Base-by-base conservation (phyloP, 306 rosid species). In the Hippophae gyantsensis region DNA sequence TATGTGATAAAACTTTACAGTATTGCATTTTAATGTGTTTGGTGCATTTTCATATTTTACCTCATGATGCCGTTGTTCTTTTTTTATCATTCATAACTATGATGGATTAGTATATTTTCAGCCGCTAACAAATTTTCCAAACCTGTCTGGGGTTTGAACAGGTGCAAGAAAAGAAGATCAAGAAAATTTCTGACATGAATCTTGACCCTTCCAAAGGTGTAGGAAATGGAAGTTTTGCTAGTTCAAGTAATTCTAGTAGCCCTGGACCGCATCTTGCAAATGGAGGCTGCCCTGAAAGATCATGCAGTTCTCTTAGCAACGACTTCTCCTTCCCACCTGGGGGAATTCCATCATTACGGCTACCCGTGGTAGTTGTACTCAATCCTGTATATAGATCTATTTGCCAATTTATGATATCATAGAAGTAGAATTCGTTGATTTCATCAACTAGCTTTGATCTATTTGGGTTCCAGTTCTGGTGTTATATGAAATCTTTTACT, bases 91-190 rank as follows among this genome's bases (percentile, higher is more conserved):
- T 32, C 38, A 32, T 32, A 32, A 32, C 5, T 23, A 18, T 53
- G 52, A 57, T 73, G 46, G 38, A 4, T 32, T 62, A 60, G 43
- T 51, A 58, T 69, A 59, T 54, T 55, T 25, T 60, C 56, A 43
- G 6, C 25, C 27, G 38, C 65, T 74, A 42, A 69, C 69, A 14
- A 40, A 52, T 43, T 63, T 68, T 61, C 53, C 10, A 32, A 32
- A 40, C 62, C 50, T 42, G 50, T 53, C 66, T 75, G 86, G 63
- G 73, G 58, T 43, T 60, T 76, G 64, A 67, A 66, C 77, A 89
- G 99, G 95, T 89, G 65, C 96, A 93, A 82, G 97, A 93, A 82
- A 93, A 89, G 82, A 92, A 92, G 86, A 78, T 92, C 72, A 88
- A 88, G 90, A 92, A 88, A 82, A 74, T 92, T 56, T 78, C 95